Percentiles rank a stretch among this genome's conserved stretches.
Evolutionary conservation across 2,329 filamentous ascomycete genomes (phyloP).

Genomic region (Didymella keratinophila): DNA sequence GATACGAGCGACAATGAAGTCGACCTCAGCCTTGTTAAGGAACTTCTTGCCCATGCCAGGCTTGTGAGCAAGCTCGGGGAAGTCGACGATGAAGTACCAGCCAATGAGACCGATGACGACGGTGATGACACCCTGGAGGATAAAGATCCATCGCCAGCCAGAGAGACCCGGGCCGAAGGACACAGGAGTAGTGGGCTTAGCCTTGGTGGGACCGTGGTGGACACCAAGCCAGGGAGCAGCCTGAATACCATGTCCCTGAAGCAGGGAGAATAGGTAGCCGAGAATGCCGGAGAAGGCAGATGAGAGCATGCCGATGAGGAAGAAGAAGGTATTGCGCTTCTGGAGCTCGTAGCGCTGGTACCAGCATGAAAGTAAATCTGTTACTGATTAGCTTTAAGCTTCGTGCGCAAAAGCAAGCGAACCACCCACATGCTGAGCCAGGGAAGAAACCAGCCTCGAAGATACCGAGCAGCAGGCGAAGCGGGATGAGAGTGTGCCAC

Average conservation of each 20-base stretch:
- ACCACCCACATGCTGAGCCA: no score
- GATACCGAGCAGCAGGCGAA: conserved; percentile 35
- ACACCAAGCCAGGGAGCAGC: conserved; percentile 35
- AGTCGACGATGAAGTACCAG: conserved; percentile 39
- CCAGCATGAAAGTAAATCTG: conserved; percentile 67
- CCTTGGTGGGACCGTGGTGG: conserved; percentile 45
- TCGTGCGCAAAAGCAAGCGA: no score
- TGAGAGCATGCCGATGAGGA: conserved; percentile 42
- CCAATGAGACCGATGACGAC: conserved; percentile 31
- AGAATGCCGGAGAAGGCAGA: conserved; percentile 39
- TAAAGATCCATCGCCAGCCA: conserved; percentile 43
- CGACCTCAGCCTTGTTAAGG: conserved; percentile 36
- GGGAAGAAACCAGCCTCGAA: conserved; percentile 41
- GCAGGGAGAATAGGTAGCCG: conserved; percentile 54
- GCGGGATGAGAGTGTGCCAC: conserved; percentile 34
- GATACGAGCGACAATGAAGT: conserved; percentile 40
- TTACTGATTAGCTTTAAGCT: no score
- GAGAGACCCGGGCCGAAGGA: conserved; percentile 43
- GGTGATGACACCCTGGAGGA: conserved; percentile 34
- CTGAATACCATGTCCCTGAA: conserved; percentile 54
- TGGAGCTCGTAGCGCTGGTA: conserved; percentile 65
- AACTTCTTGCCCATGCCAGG: conserved; percentile 36
- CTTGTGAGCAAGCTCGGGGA: conserved; percentile 37
- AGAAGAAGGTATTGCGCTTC: conserved; percentile 65
- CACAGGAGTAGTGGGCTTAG: conserved; percentile 29